phyloP scores from a whole-genome alignment of 1,284 basidiomycete species.

The Pterulicium gracile region DNA sequence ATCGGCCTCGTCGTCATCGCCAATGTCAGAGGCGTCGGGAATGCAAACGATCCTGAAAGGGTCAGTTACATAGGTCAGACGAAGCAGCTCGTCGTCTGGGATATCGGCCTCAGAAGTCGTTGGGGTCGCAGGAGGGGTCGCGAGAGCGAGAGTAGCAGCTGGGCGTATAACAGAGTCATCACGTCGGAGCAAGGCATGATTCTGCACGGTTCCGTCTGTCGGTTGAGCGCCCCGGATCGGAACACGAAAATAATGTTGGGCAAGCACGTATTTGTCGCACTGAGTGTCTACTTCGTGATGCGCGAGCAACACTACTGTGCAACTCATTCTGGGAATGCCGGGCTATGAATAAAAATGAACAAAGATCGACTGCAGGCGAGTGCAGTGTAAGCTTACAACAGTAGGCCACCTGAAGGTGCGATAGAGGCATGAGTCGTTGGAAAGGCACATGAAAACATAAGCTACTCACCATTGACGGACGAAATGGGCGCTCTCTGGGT shows the following conservation, averaged over 20 bases:
- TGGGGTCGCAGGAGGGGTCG: no score
- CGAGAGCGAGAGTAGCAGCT: neutral
- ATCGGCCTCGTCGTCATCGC: conserved; percentile 26
- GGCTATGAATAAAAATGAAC: neutral
- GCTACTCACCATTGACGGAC: conserved; percentile 42
- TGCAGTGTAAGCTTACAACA: conserved; percentile 25
- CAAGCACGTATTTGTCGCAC: conserved; percentile 50
- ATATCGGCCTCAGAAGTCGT: conserved; percentile 1
- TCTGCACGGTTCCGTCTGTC: conserved; percentile 7
- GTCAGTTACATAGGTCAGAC: conserved; percentile 56
- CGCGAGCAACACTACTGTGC: conserved; percentile 58
- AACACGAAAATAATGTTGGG: conserved; percentile 65
- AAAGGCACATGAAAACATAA: neutral
- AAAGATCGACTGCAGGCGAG: neutral
- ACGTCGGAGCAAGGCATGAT: conserved; percentile 5
- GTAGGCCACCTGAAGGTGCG: conserved; percentile 52
- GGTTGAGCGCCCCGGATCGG: conserved; percentile 26
- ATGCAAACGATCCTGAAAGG: conserved; percentile 65
- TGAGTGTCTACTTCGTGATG: conserved; percentile 46
- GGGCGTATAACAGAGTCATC: neutral
- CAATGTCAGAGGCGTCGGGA: conserved; percentile 29
- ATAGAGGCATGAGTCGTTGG: neutral
- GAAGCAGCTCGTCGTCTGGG: conserved; percentile 39
- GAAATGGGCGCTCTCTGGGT: conserved; percentile 62
- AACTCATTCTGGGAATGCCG: conserved; percentile 47